Percentiles rank a stretch among this genome's conserved stretches.
These are phyloP conservation scores for Plantago lanceolata DNA, from an alignment of 305 asterid genomes.

Conservation along the genomic window DNA sequence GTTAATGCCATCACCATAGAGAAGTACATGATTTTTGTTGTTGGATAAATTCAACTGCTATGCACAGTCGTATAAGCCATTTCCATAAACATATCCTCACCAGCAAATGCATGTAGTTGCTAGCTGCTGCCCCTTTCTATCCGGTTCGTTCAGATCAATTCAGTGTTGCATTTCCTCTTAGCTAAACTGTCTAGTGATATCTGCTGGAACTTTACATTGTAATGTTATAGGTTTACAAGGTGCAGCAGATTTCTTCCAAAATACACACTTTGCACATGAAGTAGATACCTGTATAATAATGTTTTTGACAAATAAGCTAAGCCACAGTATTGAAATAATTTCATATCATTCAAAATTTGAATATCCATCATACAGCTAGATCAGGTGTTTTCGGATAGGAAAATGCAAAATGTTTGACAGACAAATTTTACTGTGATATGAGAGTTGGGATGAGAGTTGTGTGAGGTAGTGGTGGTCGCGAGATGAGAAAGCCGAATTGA, in stretches of 20 bases:
- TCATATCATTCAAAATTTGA: no score
- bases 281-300: constrained; percentile 37
- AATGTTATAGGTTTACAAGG: constrained; percentile 37
- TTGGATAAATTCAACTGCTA: constrained; percentile 62
- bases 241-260: constrained; percentile 49
- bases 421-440: no score
- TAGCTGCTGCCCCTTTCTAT: constrained; percentile 39
- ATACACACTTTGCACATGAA: constrained; percentile 30
- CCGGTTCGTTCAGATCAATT: constrained; percentile 32
- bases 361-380: no score
- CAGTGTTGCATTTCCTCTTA: no score
- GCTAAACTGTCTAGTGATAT: no score
- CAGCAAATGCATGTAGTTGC: constrained; percentile 52
- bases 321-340: no score
- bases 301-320: no score
- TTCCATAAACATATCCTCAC: constrained; percentile 41
- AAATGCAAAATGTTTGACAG: no score
- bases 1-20: constrained; percentile 51
- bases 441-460: no score
- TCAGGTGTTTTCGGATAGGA: no score
- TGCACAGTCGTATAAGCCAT: constrained; percentile 61
- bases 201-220: no score
- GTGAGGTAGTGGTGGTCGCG: no score
- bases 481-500: constrained; percentile 41
- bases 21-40: constrained; percentile 52